Percentiles rank a stretch among this genome's conserved stretches.
These are phyloP conservation scores for Geum urbanum DNA, from an alignment of 306 rosid genomes.

Conservation along the genomic window DNA sequence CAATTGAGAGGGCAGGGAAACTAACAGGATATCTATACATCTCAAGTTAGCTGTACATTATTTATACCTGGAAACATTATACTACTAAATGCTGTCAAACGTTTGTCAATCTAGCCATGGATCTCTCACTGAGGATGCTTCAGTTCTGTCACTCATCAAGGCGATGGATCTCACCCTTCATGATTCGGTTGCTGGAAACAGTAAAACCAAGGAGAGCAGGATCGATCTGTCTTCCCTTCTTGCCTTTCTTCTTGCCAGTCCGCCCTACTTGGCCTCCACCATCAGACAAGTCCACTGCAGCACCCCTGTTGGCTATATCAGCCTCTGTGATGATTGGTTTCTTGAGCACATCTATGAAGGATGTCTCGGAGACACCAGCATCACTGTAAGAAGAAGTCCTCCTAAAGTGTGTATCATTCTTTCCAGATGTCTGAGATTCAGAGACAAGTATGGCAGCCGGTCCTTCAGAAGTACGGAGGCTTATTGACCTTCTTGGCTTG, in stretches of 20 bases:
- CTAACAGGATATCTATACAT: not conserved
- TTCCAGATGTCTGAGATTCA: conserved; percentile 45
- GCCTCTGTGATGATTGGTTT: conserved; percentile 46
- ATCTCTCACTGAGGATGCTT: conserved; percentile 66
- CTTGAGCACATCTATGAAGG: conserved; percentile 67
- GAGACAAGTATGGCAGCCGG: conserved; percentile 24
- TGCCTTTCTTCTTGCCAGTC: conserved; percentile 65
- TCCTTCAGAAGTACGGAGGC: conserved; percentile 22
- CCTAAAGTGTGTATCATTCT: conserved; percentile 46
- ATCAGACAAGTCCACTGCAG: conserved; percentile 39
- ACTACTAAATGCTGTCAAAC: not conserved
- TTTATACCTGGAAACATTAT: conserved; percentile 2
- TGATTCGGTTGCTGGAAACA: conserved; percentile 67
- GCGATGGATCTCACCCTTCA: conserved; percentile 80
- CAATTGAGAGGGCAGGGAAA: not conserved
- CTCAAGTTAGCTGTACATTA: not conserved
- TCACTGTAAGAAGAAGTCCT: conserved; percentile 52
- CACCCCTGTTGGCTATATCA: conserved; percentile 32
- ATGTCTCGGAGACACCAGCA: conserved; percentile 54
- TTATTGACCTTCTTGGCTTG: conserved; percentile 34
- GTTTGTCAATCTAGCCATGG: conserved; percentile 42
- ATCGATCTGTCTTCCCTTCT: conserved; percentile 72
- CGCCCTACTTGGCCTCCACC: conserved; percentile 44
- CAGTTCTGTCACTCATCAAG: conserved; percentile 53
- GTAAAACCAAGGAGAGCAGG: conserved; percentile 73